Base-by-base conservation (phyloP, 805 yeast species). In the Sporopachydermia quercuum region DNA sequence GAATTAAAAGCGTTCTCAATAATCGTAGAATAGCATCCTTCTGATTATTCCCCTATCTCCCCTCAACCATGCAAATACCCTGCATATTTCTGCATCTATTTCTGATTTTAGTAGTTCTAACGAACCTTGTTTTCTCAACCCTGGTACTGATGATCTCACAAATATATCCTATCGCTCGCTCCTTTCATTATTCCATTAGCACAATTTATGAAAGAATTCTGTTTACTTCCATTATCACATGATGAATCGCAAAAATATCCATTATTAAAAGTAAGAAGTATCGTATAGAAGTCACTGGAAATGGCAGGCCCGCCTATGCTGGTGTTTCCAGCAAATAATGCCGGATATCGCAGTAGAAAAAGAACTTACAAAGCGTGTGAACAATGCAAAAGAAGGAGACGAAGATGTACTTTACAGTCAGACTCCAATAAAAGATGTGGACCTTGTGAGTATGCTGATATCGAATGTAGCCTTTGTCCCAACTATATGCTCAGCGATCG, bases 311-410 rank as follows among this genome's bases (percentile, higher is more conserved):
- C 30, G 30, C 30, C 30, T 23, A 61, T 62, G 63, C 54, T 56
- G 47, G 68, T 62, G 40, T 62, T 62, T 39, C 68, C 68, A 3
- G 67, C 68, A 16, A 62, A 63, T 48, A 56, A 63, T 45, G 56
- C 51, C 15, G 60, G 51, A 43, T 62, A 60, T 46, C 56, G 66
- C 37, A 54, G 53, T 18, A 58, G 68, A n/a, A 63, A 63, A 42
- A 50, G 68, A 6, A 64, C 63, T 3, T 63, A 60, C 50, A 55
- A 57, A 45, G 66, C 68, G 36, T 62, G 68, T 45, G 56, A 55
- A 38, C 62, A 55, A 43, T 62, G 68, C 49, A 55, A 64, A 38
- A 51, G 58, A 4, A 50, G 61, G 18, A 48, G 68, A 27, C 53
- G 47, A 37, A 17, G 55, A 6, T 34, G 36, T 14, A n/a, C 13